phyloP scores from a whole-genome alignment of 345 rosid species.

The Crucihimalaya himalaica region DNA sequence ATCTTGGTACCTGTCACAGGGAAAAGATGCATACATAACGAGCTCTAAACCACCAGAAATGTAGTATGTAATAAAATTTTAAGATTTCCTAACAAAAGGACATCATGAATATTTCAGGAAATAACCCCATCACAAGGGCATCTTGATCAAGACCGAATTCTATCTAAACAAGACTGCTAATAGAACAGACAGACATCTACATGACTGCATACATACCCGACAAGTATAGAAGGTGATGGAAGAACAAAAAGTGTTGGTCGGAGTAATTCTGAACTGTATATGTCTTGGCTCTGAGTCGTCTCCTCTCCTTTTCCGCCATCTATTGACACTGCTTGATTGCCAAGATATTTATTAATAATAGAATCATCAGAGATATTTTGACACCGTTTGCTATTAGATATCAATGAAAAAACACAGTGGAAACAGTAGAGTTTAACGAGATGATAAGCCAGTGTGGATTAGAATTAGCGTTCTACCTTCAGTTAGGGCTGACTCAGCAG shows the following conservation, averaged over 20 bases:
- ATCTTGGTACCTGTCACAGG: conserved; percentile 80
- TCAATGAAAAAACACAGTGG: conserved; percentile 13
- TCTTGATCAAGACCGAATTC: conserved; percentile 10
- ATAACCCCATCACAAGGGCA: conserved; percentile 4
- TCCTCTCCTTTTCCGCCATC: conserved; percentile 82
- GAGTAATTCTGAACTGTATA: conserved; percentile 60
- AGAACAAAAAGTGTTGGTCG: conserved; percentile 80
- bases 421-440: conserved; percentile 31
- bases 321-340: conserved; percentile 40
- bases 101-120: conserved; percentile 16
- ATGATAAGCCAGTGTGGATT: conserved; percentile 60
- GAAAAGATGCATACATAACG: conserved; percentile 16
- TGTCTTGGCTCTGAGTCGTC: conserved; percentile 65
- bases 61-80: neutral
- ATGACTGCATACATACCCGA: conserved; percentile 62
- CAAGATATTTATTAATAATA: conserved; percentile 8
- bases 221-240: conserved; percentile 93
- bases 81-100: conserved; percentile 5
- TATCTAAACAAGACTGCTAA: conserved; percentile 15
- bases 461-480: conserved; percentile 68
- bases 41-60: conserved; percentile 20
- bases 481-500: conserved; percentile 66
- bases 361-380: neutral
- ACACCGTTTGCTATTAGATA: conserved; percentile 13
- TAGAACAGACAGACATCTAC: conserved; percentile 8